Conservation (phyloP, 495 filamentous ascomycete species). For the Aspergillus panamensis region DNA sequence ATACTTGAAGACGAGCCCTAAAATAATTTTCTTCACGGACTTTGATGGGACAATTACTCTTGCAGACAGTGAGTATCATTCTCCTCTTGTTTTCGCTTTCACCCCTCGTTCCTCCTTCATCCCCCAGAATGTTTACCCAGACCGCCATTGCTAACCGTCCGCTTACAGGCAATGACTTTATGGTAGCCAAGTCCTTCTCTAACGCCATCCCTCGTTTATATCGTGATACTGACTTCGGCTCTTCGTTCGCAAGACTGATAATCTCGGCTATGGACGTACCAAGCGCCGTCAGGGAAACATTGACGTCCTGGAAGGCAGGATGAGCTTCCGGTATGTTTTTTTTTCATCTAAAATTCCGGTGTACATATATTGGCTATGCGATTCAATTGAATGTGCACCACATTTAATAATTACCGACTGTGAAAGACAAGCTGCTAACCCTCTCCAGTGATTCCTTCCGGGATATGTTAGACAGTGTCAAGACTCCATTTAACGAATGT, state of each 20-base stretch:
- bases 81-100: not conserved
- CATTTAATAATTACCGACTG: too few relatives aligned
- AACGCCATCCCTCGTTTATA: not conserved
- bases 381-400: too few relatives aligned
- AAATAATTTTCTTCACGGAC: conserved; percentile 95
- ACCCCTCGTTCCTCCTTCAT: not conserved
- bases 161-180: conserved; percentile 74
- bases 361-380: not conserved
- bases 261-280: conserved; percentile 72
- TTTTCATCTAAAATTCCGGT: not conserved
- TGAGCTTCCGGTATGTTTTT: conserved; percentile 62
- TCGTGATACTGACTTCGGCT: conserved; percentile 4
- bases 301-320: conserved; percentile 63
- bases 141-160: conserved; percentile 18
- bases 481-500: conserved; percentile 74
- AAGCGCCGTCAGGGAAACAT: conserved; percentile 63
- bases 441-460: conserved; percentile 66
- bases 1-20: conserved; percentile 61
- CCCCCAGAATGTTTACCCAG: not conserved
- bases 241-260: conserved; percentile 64
- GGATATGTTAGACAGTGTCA: conserved; percentile 81
- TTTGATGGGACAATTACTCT: conserved; percentile 95
- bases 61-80: conserved; percentile 62
- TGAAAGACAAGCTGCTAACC: conserved; percentile 4
- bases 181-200: conserved; percentile 45